Evolutionary conservation across 2,329 filamentous ascomycete genomes (phyloP).

Genomic region (Fusarium devonianum): DNA sequence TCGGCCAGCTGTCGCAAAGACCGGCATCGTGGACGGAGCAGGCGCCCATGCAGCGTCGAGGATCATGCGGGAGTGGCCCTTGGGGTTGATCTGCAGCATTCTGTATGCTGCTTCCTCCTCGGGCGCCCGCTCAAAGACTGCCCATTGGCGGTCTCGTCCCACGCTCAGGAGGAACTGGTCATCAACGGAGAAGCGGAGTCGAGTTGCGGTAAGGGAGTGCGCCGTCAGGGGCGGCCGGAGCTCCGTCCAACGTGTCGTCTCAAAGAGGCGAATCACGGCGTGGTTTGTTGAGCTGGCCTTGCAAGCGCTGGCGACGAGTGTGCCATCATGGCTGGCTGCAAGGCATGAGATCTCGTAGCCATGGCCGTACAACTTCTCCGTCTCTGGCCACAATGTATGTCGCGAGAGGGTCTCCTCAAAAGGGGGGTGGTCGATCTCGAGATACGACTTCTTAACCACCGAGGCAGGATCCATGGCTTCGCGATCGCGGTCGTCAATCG

Average conservation of each 20-base stretch:
- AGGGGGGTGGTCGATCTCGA: constrained; percentile 77
- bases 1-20: constrained; percentile 87
- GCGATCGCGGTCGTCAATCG: constrained; percentile 57
- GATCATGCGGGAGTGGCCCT: constrained; percentile 93
- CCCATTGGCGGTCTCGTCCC: constrained; percentile 91
- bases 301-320: constrained; percentile 87
- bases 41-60: constrained; percentile 86
- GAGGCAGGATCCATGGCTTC: constrained; percentile 64
- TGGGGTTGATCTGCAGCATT: constrained; percentile 72
- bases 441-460: constrained; percentile 64
- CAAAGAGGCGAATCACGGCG: constrained; percentile 90
- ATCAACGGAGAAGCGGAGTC: constrained; percentile 79
- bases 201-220: constrained; percentile 85
- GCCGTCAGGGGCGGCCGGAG: constrained; percentile 82
- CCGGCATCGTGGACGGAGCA: constrained; percentile 46
- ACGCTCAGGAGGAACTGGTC: constrained; percentile 83
- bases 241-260: constrained; percentile 87
- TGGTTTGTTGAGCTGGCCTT: constrained; percentile 92
- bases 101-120: constrained; percentile 56
- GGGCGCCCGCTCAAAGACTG: constrained; percentile 70
- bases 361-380: constrained; percentile 96
- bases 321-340: constrained; percentile 76
- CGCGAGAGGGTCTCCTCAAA: constrained; percentile 89
- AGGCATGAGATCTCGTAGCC: constrained; percentile 95
- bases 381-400: constrained; percentile 93